A percentile compares a stretch with the other conserved stretches of the same genome.
Evolutionary conservation across 108 stramenopile genomes (phyloP).

Genomic region (Skeletonema grethae): DNA sequence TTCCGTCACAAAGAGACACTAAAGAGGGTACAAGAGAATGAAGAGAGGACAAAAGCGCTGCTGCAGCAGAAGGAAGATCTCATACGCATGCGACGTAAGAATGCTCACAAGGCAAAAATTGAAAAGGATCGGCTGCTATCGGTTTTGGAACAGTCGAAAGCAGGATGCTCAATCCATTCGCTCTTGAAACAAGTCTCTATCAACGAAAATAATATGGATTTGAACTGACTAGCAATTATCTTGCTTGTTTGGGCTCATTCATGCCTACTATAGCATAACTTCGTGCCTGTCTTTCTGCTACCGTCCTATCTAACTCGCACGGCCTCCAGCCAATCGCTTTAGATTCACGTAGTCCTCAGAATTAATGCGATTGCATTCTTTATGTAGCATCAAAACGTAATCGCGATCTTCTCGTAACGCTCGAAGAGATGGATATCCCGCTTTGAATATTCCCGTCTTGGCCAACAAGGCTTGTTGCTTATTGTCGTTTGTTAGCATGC

Average conservation of each 20-base stretch:
- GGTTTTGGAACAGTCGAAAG: slow-evolving; percentile 18
- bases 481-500: no score
- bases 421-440: no score
- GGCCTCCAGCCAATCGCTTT: background rate
- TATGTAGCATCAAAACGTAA: background rate
- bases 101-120: slow-evolving; percentile 25
- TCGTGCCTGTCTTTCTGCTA: no score
- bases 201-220: background rate
- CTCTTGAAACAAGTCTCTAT: slow-evolving; percentile 8
- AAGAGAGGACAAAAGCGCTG: background rate
- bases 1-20: background rate
- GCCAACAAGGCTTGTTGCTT: no score
- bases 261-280: no score
- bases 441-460: no score
- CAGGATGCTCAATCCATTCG: slow-evolving; percentile 16
- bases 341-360: background rate
- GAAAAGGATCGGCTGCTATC: slow-evolving; percentile 26
- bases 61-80: slow-evolving; percentile 17
- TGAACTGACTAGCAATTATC: background rate
- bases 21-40: slow-evolving; percentile 6
- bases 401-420: no score
- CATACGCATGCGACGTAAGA: slow-evolving; percentile 9
- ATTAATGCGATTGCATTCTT: background rate
- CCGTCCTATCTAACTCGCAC: background rate
- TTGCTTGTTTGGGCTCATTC: background rate